Conservation (phyloP, 2,329 filamentous ascomycete genomes). For the Onygenales sp. region DNA sequence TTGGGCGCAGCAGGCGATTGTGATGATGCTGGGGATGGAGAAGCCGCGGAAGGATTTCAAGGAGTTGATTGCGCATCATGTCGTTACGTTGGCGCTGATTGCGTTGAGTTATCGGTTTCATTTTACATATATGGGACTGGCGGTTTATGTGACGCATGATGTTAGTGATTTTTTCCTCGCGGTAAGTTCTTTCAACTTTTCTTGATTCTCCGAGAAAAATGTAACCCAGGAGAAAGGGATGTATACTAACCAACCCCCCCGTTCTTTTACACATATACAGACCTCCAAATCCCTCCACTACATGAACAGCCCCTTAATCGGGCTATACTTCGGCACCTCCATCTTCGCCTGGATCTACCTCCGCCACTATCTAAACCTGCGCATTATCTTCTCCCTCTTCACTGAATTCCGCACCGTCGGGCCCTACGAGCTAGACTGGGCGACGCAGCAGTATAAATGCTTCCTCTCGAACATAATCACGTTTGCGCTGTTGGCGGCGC, state of each 20-base stretch:
- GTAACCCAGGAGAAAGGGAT: not conserved
- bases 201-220: not conserved
- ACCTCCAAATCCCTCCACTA: conserved; percentile 91
- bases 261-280: conserved; percentile 31
- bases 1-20: conserved; percentile 91
- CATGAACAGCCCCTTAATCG: conserved; percentile 67
- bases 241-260: not conserved
- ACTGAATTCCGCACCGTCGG: conserved; percentile 40
- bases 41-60: conserved; percentile 93
- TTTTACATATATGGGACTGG: conserved; percentile 89
- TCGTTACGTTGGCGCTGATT: conserved; percentile 79
- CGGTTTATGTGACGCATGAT: conserved; percentile 90
- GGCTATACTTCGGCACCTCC: conserved; percentile 76
- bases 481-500: conserved; percentile 32
- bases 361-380: conserved; percentile 58
- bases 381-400: conserved; percentile 37
- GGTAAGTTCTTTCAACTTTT: conserved; percentile 42
- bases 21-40: conserved; percentile 76
- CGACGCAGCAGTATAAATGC: conserved; percentile 40
- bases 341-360: conserved; percentile 80
- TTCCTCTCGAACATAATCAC: conserved; percentile 40
- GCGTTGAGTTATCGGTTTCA: conserved; percentile 87
- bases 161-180: conserved; percentile 94
- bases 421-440: conserved; percentile 40
- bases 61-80: conserved; percentile 83